Evolutionary conservation across 257 asterid species (phyloP).

Genomic region (Anisodus tanguticus): DNA sequence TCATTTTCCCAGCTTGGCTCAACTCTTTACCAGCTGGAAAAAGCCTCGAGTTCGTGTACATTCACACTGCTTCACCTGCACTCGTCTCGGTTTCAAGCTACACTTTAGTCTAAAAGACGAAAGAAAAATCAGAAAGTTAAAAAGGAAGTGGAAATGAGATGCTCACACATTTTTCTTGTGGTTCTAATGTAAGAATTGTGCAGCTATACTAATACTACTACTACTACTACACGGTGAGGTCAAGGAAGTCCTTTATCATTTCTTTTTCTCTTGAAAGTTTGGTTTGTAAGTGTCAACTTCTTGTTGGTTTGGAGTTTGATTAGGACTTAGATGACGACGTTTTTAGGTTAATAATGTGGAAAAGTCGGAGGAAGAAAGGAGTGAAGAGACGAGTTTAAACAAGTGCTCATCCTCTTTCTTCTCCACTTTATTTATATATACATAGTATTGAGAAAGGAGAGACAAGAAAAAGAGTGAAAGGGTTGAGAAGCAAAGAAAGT

Average conservation of each 20-base stretch:
- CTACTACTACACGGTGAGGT: slow-evolving; percentile 33
- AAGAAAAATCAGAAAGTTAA: neutral
- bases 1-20: slow-evolving; percentile 83
- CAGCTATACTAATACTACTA: slow-evolving; percentile 54
- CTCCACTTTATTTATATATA: slow-evolving; percentile 51
- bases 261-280: slow-evolving; percentile 10
- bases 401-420: slow-evolving; percentile 73
- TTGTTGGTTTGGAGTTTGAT: slow-evolving; percentile 57
- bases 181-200: slow-evolving; percentile 58
- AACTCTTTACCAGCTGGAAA: slow-evolving; percentile 76
- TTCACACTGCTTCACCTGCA: slow-evolving; percentile 85
- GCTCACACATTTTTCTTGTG: slow-evolving; percentile 41
- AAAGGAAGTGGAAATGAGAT: slow-evolving; percentile 1
- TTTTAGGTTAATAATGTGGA: slow-evolving; percentile 51
- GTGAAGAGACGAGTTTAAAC: slow-evolving; percentile 64
- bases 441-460: slow-evolving; percentile 38
- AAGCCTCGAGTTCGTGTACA: slow-evolving; percentile 87
- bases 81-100: slow-evolving; percentile 75
- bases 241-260: slow-evolving; percentile 18
- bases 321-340: slow-evolving; percentile 42
- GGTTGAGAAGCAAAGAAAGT: slow-evolving; percentile 49
- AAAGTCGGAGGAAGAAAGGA: slow-evolving; percentile 68
- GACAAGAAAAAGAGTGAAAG: slow-evolving; percentile 36
- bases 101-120: slow-evolving; percentile 53
- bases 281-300: slow-evolving; percentile 40